These are phyloP conservation scores for Ceratobasidium sp. DNA, from an alignment of 1,284 basidiomycete genomes.

Conservation along the genomic window DNA sequence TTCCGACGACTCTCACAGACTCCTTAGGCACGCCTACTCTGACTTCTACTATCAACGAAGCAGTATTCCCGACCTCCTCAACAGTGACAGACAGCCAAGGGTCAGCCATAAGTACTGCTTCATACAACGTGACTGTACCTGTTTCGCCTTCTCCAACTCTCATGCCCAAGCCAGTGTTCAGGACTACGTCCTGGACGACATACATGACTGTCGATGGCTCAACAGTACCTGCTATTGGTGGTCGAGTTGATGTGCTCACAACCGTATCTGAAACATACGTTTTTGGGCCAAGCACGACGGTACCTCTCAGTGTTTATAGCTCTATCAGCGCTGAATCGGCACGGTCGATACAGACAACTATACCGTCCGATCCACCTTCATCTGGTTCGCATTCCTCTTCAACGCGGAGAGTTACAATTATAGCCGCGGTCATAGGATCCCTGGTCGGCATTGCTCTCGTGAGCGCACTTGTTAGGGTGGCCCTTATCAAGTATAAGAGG, in stretches of 20 bases:
- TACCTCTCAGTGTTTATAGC: not conserved
- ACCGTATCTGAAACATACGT: not conserved
- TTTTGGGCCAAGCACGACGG: no score
- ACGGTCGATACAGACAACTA: not conserved
- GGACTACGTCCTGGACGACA: conserved; percentile 11
- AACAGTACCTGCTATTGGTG: not conserved
- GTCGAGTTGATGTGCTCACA: not conserved
- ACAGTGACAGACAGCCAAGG: not conserved
- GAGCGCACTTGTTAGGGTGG: not conserved
- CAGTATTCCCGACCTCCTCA: not conserved
- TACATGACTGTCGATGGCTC: not conserved
- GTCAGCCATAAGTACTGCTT: not conserved
- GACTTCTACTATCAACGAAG: not conserved
- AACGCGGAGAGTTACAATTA: not conserved
- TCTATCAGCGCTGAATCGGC: not conserved
- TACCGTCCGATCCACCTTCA: not conserved
- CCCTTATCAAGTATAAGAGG: not conserved
- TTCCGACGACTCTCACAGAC: no score
- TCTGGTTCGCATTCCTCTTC: not conserved
- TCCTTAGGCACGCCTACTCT: not conserved
- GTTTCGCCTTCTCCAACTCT: not conserved
- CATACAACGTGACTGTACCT: not conserved
- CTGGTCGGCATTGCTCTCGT: not conserved
- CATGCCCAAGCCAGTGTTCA: not conserved
- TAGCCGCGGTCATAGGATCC: not conserved